Evolutionary conservation across 2,329 filamentous ascomycete genomes (phyloP).

Genomic region (Escovopsis sp.): DNA sequence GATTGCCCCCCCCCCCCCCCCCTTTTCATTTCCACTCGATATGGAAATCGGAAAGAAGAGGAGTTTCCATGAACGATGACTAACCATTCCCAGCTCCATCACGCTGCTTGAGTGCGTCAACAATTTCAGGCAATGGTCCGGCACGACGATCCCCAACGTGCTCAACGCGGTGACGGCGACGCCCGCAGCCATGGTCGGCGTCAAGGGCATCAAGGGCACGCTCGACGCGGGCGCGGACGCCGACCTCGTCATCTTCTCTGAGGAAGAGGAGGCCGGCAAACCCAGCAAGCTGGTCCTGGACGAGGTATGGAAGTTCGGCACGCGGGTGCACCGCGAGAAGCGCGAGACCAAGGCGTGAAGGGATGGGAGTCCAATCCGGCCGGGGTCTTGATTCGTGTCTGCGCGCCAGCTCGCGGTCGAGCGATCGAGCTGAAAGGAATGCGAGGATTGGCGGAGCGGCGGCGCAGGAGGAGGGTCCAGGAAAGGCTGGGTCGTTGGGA

Average conservation of each 20-base stretch:
- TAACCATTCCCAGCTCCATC: constrained; percentile 34
- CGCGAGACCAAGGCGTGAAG: neutral
- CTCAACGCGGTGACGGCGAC: constrained; percentile 60
- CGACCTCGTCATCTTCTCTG: constrained; percentile 52
- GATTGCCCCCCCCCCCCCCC: too few relatives aligned
- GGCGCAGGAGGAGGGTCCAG: too few relatives aligned
- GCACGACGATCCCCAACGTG: constrained; percentile 50
- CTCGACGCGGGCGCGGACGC: constrained; percentile 49
- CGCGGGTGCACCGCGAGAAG: constrained; percentile 23
- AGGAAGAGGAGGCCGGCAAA: constrained; percentile 30
- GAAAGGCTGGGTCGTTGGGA: too few relatives aligned
- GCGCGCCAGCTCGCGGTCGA: neutral
- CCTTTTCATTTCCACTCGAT: too few relatives aligned
- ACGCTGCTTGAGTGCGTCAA: constrained; percentile 69
- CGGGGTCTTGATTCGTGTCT: too few relatives aligned
- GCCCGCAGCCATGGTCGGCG: constrained; percentile 60
- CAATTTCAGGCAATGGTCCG: constrained; percentile 66
- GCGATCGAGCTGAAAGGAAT: neutral
- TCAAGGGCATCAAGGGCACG: constrained; percentile 51
- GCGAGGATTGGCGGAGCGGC: too few relatives aligned
- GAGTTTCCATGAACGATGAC: neutral
- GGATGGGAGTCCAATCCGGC: too few relatives aligned
- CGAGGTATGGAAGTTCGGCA: constrained; percentile 68
- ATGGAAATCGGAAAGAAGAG: too few relatives aligned
- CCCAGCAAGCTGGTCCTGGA: constrained; percentile 47